These are phyloP conservation scores for Phytopythium delawarense DNA, from an alignment of 352 stramenopile genomes.

Conservation along the genomic window DNA sequence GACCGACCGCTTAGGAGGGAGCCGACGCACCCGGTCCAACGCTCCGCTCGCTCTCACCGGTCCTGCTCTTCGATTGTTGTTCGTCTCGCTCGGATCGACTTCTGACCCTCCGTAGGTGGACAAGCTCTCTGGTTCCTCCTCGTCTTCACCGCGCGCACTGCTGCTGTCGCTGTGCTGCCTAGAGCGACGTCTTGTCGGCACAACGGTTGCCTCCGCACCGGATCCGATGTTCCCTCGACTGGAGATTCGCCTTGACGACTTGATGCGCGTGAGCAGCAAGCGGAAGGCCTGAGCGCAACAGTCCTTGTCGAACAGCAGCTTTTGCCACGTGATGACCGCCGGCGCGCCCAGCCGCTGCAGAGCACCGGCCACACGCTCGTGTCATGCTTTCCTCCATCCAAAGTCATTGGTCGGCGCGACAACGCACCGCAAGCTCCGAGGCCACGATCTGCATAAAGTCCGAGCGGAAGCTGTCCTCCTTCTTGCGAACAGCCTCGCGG, in stretches of 20 bases:
- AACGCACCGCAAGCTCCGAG: constrained; percentile 40
- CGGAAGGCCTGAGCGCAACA: constrained; percentile 55
- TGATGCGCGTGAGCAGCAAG: constrained; percentile 54
- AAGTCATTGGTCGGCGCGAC: neutral
- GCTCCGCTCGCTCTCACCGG: constrained; percentile 2
- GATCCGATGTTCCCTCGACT: constrained; percentile 7
- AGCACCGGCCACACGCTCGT: neutral
- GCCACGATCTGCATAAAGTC: constrained; percentile 54
- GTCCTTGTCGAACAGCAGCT: constrained; percentile 62
- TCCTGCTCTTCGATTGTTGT: neutral
- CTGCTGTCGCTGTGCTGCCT: constrained; percentile 1
- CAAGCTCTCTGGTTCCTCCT: constrained; percentile 11
- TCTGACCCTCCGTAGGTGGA: neutral
- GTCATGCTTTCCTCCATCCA: neutral
- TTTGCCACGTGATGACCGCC: constrained; percentile 56
- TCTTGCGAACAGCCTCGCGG: constrained; percentile 31
- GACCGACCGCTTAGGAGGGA: neutral
- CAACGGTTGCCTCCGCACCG: neutral
- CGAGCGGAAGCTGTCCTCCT: constrained; percentile 50
- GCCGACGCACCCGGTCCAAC: constrained; percentile 1
- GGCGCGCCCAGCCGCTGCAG: constrained; percentile 46
- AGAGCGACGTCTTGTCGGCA: neutral
- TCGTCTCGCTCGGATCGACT: neutral
- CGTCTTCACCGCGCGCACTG: constrained; percentile 10
- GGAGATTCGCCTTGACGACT: constrained; percentile 32